Base-by-base conservation (phyloP, 352 stramenopile species). In the Phytophthora aleatoria region DNA sequence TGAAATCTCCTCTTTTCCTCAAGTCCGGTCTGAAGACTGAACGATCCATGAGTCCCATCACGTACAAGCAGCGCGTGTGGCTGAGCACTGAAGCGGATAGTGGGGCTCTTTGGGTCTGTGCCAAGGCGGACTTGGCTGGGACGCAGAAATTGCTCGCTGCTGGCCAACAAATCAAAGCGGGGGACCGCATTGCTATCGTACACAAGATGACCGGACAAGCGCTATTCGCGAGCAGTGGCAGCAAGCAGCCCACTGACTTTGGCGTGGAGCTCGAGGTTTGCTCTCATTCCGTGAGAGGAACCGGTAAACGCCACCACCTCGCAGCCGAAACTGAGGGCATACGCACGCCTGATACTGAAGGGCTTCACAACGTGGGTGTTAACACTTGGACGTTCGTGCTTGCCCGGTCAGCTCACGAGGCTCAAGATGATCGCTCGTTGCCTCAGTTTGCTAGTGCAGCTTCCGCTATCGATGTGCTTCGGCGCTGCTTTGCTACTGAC, bases 131-230 rank as follows among this genome's bases (percentile, higher is more conserved):
- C 41, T 71, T 92, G 13, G 63, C 77, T 11, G 68, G 67, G 1
- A 84, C 84, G 1, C 82, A 91, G 39, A 92, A 91, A 68, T 61
- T 92, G 3, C 82, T 95, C n/a, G 75, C 82, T 12, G 69, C 70
- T 0, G 80, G 85, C 0, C 67, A 69, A 5, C 73, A 68, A 11
- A 74, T 95, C 2, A 27, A 47, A 5, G 62, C 73, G 0, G 80
- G 79, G 0, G 87, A 95, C 38, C 49, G 53, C 2, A 61, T 94
- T 49, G 75, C 84, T 3, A 50, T 95, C 38, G 59, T 91, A 50
- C 87, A 95, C 70, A 94, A 95, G 70, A 95, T 95, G 87, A 94
- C 87, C 0, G 84, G 85, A 20, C 75, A 91, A 45, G 73, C 85
- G 10, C 64, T 95, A 5, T 77, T 69, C 12, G 64, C 72, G 1